These are phyloP conservation scores for Yamadazyma nakazawae DNA, from an alignment of 805 yeast genomes.

Conservation along the genomic window DNA sequence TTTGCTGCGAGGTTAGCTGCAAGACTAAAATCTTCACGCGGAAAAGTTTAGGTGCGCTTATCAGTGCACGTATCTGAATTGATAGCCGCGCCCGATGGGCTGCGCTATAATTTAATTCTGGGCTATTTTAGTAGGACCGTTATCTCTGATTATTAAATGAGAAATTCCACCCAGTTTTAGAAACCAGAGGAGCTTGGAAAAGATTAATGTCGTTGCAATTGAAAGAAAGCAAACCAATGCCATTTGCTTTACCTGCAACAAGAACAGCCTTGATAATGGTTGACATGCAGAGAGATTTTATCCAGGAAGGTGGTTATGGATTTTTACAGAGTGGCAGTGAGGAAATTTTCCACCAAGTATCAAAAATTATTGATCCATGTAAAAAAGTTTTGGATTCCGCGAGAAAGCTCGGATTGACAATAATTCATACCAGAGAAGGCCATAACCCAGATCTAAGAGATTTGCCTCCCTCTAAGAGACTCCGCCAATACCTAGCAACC, in stretches of 20 bases:
- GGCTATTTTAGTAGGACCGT: too few relatives aligned
- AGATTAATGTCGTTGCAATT: too few relatives aligned
- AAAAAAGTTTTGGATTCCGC: constrained; percentile 7
- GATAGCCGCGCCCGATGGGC: too few relatives aligned
- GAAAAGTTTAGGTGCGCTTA: background rate
- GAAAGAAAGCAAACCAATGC: too few relatives aligned
- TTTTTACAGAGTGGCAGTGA: constrained; percentile 8
- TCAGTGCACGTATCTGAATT: background rate
- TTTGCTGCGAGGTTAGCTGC: background rate
- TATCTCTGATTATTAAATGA: too few relatives aligned
- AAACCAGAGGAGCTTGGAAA: too few relatives aligned
- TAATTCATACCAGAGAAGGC: constrained; percentile 13
- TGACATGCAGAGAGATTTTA: constrained; percentile 12
- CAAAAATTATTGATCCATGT: constrained; percentile 9
- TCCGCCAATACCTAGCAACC: constrained; percentile 7
- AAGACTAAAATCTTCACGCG: background rate
- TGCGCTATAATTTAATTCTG: too few relatives aligned
- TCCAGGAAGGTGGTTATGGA: constrained; percentile 12
- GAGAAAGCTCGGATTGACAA: constrained; percentile 7
- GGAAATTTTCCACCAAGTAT: constrained; percentile 3
- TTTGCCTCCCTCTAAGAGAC: constrained; percentile 7
- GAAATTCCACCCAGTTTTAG: too few relatives aligned
- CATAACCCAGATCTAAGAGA: constrained; percentile 11
- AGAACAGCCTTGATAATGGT: background rate
- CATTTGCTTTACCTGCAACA: background rate